phyloP scores from a whole-genome alignment of 331 rosid species.

The Dryas integrifolia region DNA sequence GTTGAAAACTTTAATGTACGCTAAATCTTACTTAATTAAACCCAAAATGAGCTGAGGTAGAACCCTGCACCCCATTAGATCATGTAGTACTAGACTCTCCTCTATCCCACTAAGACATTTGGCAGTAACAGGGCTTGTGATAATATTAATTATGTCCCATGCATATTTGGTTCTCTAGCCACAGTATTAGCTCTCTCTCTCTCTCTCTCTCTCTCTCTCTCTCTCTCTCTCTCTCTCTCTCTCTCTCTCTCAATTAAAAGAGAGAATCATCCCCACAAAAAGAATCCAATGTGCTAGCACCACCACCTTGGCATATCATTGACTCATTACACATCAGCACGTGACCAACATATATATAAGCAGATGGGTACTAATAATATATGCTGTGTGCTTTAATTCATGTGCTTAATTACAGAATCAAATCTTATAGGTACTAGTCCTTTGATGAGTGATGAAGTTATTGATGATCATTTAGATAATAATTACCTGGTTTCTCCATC shows the following conservation, averaged over 20 bases:
- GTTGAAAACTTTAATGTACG: too few relatives aligned
- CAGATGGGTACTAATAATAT: background rate
- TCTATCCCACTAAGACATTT: too few relatives aligned
- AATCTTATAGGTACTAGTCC: background rate
- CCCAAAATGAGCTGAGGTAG: too few relatives aligned
- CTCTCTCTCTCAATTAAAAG: background rate
- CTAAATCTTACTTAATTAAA: too few relatives aligned
- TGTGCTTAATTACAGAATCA: background rate
- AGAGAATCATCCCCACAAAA: background rate
- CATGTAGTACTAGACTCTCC: too few relatives aligned
- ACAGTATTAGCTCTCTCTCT: background rate
- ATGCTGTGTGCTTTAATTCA: background rate
- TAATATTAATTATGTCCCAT: too few relatives aligned
- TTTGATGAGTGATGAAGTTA: background rate
- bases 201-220: background rate
- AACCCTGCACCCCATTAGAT: too few relatives aligned
- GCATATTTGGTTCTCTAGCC: background rate
- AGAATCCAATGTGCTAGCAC: slow-evolving; percentile 16
- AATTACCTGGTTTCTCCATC: background rate
- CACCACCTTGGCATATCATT: background rate
- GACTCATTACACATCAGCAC: slow-evolving; percentile 5
- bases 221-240: background rate
- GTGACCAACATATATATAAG: background rate
- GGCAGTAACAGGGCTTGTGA: too few relatives aligned
- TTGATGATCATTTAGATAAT: background rate